Evolutionary conservation across 179 eudicot genomes (phyloP), one percentile per base, ranked within the genome.

Genomic region (Spinacia oleracea): DNA sequence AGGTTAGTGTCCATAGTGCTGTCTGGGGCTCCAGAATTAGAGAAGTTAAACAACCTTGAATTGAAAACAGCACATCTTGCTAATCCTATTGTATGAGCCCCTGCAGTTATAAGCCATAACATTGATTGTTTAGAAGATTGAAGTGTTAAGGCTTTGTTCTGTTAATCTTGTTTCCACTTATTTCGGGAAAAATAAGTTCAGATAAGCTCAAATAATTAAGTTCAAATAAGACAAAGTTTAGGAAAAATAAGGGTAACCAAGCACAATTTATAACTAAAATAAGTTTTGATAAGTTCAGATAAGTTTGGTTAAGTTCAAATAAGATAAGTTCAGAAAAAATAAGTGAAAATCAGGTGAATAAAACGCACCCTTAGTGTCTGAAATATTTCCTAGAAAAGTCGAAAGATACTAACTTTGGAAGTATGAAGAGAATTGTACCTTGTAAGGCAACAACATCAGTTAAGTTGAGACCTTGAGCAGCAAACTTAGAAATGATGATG

Each of bases 401-500:
- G 40, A 38, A 38, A 38, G 40, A 38, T 38, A 45, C 11, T 1
- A 3, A 45, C 14, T 45, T 45, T 53, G 25, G 1, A 20, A 16
- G 14, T 48, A 32, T 27, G 29, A 50, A 0, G 38, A 23, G 3
- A 14, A 0, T n/a, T 42, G 48, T 78, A 92, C 98, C 97, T 85
- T 94, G 92, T 79, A 92, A 83, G 64, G 92, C 76, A 46, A 91
- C 96, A 1, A 89, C 92, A 62, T 93, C 97, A 3, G 96, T 90
- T 75, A 85, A 70, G 62, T 90, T 86, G 59, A 94, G 91, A 67
- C 96, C 94, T 5, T 88, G 88, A 4, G 79, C 85, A 6, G 18
- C 82, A 55, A 94, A 94, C 75, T 88, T 92, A 71, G 88, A 72
- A 48, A 79, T 82, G 84, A 94, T 85, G 1, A 50, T 27, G 20